Evolutionary conservation across 768 basidiomycete genomes (phyloP), one percentile per base, ranked within the genome.

Genomic region (Kwoniella europaea): DNA sequence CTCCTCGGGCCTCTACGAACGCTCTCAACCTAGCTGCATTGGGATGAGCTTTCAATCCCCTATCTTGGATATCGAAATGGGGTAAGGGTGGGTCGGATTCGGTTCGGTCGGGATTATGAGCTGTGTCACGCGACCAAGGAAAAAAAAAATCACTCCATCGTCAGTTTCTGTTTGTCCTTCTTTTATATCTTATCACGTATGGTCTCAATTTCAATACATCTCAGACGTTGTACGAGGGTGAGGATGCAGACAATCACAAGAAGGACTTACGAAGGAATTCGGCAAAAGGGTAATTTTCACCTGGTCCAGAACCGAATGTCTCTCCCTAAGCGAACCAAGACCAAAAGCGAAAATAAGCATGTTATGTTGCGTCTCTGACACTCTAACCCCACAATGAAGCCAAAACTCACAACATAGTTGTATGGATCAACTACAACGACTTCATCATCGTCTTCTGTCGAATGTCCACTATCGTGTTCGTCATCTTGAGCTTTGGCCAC

Each of bases 361-460:
- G 46, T 59, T 56, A 35, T 42, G 27, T 16, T 42, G 35, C 18
- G 16, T 43, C 60, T 43, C 35, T 35, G 7, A 35, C 35, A 20
- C 60, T 5, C 46, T 50, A 22, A 56, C 64, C 64, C 64, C 64
- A 46, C 64, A 56, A 52, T n/a, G 22, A 15, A 18, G 53, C 35
- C 65, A 68, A 16, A 41, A 79, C 78, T 73, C 69, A 79, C 78
- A 65, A 78, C 79, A 53, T 80, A 80, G 67, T 80, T 80, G 75
- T 73, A 80, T 9, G 79, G 79, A 65, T 80, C 79, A 13, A 80
- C 79, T 29, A 80, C 55, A 20, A 64, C 63, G 9, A 70, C 63
- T 13, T 70, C 63, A 53, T 70, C 68, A 3, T 63, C 68, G 1
- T 59, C 58, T n/a, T 44, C 44, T 4, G 63, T 54, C 10, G 63